Base-by-base conservation (phyloP, 257 asterid genomes). In the Rauvolfia tetraphylla region DNA sequence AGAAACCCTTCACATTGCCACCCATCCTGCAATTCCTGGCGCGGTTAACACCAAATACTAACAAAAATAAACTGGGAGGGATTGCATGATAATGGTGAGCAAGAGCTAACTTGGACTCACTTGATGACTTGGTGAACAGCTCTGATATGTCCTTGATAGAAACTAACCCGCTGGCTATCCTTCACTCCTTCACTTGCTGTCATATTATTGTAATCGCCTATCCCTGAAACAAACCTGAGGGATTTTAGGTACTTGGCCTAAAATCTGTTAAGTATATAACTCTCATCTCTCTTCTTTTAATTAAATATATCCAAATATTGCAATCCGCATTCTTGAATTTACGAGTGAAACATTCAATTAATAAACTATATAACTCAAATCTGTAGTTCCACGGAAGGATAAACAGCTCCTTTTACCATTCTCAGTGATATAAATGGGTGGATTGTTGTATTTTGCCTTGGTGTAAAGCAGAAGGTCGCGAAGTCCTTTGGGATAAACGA, bases 1-100 rank as follows among this genome's bases (percentile, higher is more conserved):
- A 72, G n/a, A 82, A 87, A 0, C 93, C 93, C 79, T 87, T 87
- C 13, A 87, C 88, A 2, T 80, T 76, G 18, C 81, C 90, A 2
- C 89, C 85, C 3, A 79, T 27, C 67, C 92, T 88, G 83, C 56
- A 17, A 1, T 4, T 33, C 23, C 17, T 18, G 1, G 6, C 25
- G 5, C 4, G 18, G 8, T 5, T 53, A 53, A 4, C 1, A 53
- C 10, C 59, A 20, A 20, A 3, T 53, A 53, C 56, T 49, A 49
- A 49, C 4, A 17, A 14, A 14, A 22, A 49, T 1, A 49, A 14
- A 15, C 11, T 49, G 54, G 54, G 4, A 49, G 54, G 1, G 18
- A 18, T 49, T 46, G 4, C 22, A 20, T 49, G 20, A 4, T 49
- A 46, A 59, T 13, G 23, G 8, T 6, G 4, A 27, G 25, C 33